These are phyloP conservation scores for Pugionium dolabratum DNA, from an alignment of 345 rosid genomes.

Conservation along the genomic window DNA sequence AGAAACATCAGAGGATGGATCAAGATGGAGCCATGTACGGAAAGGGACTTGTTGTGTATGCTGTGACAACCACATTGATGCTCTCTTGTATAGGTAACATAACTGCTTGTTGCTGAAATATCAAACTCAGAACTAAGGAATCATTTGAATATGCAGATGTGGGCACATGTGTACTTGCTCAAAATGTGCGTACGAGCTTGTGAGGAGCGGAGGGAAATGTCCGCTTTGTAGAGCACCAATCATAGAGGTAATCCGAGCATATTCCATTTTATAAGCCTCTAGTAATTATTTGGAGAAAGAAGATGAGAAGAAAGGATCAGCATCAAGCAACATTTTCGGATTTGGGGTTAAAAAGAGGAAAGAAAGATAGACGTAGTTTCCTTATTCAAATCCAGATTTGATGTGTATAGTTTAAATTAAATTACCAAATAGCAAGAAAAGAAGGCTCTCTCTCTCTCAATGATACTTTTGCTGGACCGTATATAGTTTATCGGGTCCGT, in stretches of 20 bases:
- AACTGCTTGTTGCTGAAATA: background rate
- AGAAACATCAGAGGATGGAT: constrained; percentile 92
- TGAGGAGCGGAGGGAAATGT: constrained; percentile 93
- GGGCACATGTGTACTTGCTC: constrained; percentile 99
- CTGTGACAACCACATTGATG: constrained; percentile 92
- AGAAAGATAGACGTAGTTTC: no score
- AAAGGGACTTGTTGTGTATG: constrained; percentile 98
- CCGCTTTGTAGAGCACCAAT: constrained; percentile 97
- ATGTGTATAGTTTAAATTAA: constrained; percentile 25
- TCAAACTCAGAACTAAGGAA: background rate
- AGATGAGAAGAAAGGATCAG: constrained; percentile 13
- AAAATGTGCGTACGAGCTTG: constrained; percentile 87
- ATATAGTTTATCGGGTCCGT: no score
- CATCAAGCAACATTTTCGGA: background rate
- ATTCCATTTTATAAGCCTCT: constrained; percentile 73
- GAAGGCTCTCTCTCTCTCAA: constrained; percentile 2
- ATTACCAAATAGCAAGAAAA: constrained; percentile 15
- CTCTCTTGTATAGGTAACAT: constrained; percentile 88
- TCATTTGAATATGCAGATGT: constrained; percentile 55
- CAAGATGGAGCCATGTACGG: constrained; percentile 86
- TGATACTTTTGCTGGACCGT: no score
- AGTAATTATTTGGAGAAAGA: constrained; percentile 47
- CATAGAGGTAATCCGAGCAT: constrained; percentile 90
- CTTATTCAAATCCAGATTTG: background rate
- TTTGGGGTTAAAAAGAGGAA: no score